A percentile compares a stretch with the other conserved stretches of the same genome.
These are phyloP conservation scores for Aulographum hederae DNA, from an alignment of 2,329 filamentous ascomycete genomes.

Conservation along the genomic window DNA sequence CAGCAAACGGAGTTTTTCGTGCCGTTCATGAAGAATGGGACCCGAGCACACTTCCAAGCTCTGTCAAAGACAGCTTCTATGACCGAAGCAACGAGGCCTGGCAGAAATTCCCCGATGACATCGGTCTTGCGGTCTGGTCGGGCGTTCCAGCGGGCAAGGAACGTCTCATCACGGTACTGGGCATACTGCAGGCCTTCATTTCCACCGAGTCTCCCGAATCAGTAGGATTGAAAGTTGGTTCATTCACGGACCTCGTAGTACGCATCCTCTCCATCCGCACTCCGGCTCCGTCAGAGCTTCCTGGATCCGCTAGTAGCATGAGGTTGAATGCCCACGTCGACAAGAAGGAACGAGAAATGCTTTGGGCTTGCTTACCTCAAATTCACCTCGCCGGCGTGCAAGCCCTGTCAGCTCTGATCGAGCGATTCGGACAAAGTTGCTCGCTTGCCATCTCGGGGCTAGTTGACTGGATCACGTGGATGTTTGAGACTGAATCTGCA, in stretches of 20 bases:
- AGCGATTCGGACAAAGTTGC: slow-evolving; percentile 38
- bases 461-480: slow-evolving; percentile 52
- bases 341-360: slow-evolving; percentile 62
- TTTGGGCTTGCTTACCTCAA: slow-evolving; percentile 55
- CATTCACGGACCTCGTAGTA: slow-evolving; percentile 48
- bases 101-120: slow-evolving; percentile 13
- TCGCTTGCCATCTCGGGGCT: slow-evolving; percentile 43
- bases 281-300: slow-evolving; percentile 26
- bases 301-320: too few relatives aligned
- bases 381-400: slow-evolving; percentile 56
- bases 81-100: slow-evolving; percentile 16
- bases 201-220: slow-evolving; percentile 43
- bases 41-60: slow-evolving; percentile 31
- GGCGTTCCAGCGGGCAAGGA: slow-evolving; percentile 59
- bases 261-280: slow-evolving; percentile 50
- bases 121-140: slow-evolving; percentile 46
- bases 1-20: slow-evolving; percentile 61
- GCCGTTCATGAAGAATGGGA: slow-evolving; percentile 71
- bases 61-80: slow-evolving; percentile 13
- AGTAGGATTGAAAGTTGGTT: slow-evolving; percentile 48
- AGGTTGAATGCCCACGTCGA: slow-evolving; percentile 55
- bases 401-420: slow-evolving; percentile 38
- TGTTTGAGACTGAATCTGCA: slow-evolving; percentile 39
- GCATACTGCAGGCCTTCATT: slow-evolving; percentile 45
- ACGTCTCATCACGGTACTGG: slow-evolving; percentile 47